Evolutionary conservation across 1,284 basidiomycete species (phyloP), one percentile per base, ranked within the genome.

Genomic region (Taiwanofungus camphoratus): DNA sequence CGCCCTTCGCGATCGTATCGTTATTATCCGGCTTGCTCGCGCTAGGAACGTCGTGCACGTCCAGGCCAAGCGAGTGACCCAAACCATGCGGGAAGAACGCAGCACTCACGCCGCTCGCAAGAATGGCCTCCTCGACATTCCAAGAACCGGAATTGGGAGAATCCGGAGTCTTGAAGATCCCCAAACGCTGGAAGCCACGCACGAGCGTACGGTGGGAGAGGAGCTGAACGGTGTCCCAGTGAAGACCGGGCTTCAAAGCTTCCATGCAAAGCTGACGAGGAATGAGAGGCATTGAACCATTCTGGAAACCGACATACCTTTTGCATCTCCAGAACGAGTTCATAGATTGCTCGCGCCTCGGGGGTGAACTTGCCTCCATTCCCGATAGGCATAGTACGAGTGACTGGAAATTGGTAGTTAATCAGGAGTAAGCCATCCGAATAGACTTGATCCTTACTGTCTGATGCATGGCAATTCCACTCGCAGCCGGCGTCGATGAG

Each of bases 71-170:
- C 16, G 86, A 87, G 61, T 94, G 92, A 1, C 92, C 89, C 32
- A 95, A 69, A 5, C 92, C 92, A 57, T 95, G 92, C 8, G 92
- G 92, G 74, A 89, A 94, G 72, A 95, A 95, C 0, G 88, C 87
- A 1, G 81, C 70, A 46, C 83, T 83, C 32, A 90, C 64, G 0
- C 91, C 91, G 3, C 80, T 82, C 19, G 74, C 74, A 5, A 94
- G 68, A 41, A 95, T 80, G 7, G 75, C 77, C 45, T 85, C 77
- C 50, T 79, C 77, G 2, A 74, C 68, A 49, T 77, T 77, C 74
- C 70, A 74, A 1, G 71, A 74, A 27, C 73, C 74, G 2, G 71
- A 73, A 27, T 62, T 62, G 3, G 66, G 66, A 1, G 68, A 69
- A 27, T 67, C 55, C 18, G 62, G 73, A 11, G 69, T 67, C 53